Base-by-base conservation (phyloP, 805 yeast genomes). In the Nakazawaea siamensis region DNA sequence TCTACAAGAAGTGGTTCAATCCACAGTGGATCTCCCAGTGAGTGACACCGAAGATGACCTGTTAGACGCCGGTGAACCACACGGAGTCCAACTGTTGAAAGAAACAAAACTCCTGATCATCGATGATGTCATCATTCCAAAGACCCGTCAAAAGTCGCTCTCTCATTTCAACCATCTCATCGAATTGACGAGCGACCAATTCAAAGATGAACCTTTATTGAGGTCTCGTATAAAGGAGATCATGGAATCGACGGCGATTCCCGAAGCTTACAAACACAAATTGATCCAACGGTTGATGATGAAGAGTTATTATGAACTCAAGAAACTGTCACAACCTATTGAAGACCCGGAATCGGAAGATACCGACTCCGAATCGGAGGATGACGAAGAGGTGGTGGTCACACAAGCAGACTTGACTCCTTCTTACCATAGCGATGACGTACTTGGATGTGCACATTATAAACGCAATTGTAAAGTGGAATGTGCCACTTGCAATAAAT, bases 371-470 rank as follows among this genome's bases (percentile, higher is more conserved):
- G 41, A 34, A 15, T 49, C 41, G 1, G 43, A 32, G 4, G 54
- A 43, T 4, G 48, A 40, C 8, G 70, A 63, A 23, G 69, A 64
- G 44, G 77, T 73, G 2, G 50, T 63, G 2, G 54, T 76, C 1
- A 60, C 70, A 0, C 68, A 63, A 6, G 47, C 51, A 13, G 86
- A 79, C 45, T 60, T 54, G 27, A 38, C 46, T 16, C 72, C 78
- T 1, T 56, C 75, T 0, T 79, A 62, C 46, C 63, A 65, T 45
- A 65, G 68, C 44, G 58, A 60, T 11, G 60, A 60, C 2, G 58
- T 71, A 2, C 52, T 79, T 19, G 97, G 97, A 2, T 88, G 97
- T 52, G 60, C 59, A 15, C 97, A 88, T 56, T 88, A 88, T 56
- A 81, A 76, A 49, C 61, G 94, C 23, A 78, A 79, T 41, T 86